Conservation (phyloP, 768 basidiomycete species). For the Zangia roseola region DNA sequence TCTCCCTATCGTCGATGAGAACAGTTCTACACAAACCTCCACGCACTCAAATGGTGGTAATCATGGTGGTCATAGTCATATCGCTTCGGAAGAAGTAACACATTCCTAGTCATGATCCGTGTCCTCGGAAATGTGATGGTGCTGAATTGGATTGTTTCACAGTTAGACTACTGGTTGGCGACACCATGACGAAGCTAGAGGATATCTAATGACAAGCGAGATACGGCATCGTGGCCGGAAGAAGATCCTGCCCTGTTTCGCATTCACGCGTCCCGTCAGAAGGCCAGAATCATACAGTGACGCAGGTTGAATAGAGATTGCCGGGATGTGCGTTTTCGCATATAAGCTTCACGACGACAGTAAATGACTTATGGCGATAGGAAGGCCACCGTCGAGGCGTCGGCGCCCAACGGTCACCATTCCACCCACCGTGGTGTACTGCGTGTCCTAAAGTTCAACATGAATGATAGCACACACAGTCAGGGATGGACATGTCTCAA, state of each 20-base stretch:
- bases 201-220: no score
- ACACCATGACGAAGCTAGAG: no score
- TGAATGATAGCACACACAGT: not conserved
- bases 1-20: not conserved
- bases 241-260: no score
- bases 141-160: not conserved
- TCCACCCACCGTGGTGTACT: not conserved
- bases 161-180: not conserved
- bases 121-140: not conserved
- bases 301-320: not conserved
- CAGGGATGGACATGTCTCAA: conserved; percentile 2
- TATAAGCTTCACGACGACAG: not conserved
- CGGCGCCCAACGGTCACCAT: conserved; percentile 1
- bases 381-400: not conserved
- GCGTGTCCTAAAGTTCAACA: not conserved
- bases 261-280: no score
- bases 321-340: not conserved
- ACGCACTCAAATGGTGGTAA: not conserved
- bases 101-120: conserved; percentile 20
- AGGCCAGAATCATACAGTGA: no score
- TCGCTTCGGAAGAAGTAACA: not conserved
- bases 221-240: no score
- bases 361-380: not conserved
- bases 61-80: not conserved
- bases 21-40: not conserved